Base-by-base conservation (phyloP, 768 basidiomycete species). In the Lactarius evosmus region DNA sequence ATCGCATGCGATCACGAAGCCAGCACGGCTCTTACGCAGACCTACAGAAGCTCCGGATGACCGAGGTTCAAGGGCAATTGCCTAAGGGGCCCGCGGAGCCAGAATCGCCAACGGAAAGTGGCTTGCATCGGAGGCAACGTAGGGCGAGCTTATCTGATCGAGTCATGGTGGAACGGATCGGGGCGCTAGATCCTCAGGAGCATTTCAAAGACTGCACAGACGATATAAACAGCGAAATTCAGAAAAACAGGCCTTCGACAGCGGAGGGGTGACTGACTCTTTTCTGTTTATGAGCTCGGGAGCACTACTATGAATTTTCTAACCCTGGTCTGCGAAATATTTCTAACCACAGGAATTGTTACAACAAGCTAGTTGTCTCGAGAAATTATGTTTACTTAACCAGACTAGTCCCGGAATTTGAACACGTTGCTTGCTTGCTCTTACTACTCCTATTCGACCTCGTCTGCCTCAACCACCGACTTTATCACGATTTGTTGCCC, bases 21-120 rank as follows among this genome's bases (percentile, higher is more conserved):
- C 83, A 85, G 22, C 84, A 84, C 63, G 85, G 83, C 53, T 91
- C 89, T 25, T 93, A 89, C 69, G 91, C 91, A n/a, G 87, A 93
- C 75, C 74, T 93, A 56, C 89, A 91, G 74, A 80, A 84, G 66
- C 78, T 89, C 25, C 85, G 85, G 50, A 60, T 60, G 58, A 29
- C 58, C n/a, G 58, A 44, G 41, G 58, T 51, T 16, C 66, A 67
- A 49, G 57, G 61, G 74, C 75, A 75, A 70, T 74, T 51, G 50
- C 40, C 22, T 61, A 12, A 70, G 34, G 53, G 16, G 19, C 56
- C 25, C 27, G 56, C 62, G 22, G 66, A 63, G 44, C 56, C 70
- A 25, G 63, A 59, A 55, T 69, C 57, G 16, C 69, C 69, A 9
- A 78, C 80, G 27, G 72, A 74, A 27, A 80, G 82, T 50, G 75